phyloP scores from a whole-genome alignment of 2,329 filamentous ascomycete species.

The Stagonosporopsis vannaccii region DNA sequence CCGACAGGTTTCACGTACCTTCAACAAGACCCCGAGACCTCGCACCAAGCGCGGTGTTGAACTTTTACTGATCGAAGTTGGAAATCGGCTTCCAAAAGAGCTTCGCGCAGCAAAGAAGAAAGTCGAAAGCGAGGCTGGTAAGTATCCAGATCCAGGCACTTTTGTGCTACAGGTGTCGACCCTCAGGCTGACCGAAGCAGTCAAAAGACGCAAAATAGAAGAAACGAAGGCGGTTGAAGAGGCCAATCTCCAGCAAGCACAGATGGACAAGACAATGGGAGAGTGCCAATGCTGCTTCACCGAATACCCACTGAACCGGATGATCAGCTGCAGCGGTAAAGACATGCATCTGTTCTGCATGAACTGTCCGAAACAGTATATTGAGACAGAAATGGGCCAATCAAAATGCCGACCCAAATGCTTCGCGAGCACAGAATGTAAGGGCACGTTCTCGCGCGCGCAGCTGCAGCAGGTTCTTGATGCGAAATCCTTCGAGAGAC shows the following conservation, averaged over 20 bases:
- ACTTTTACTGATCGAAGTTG: slow-evolving; percentile 27
- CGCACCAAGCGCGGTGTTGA: slow-evolving; percentile 31
- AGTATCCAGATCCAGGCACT: neutral
- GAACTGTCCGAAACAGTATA: slow-evolving; percentile 69
- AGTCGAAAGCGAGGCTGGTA: slow-evolving; percentile 28
- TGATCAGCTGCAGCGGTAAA: slow-evolving; percentile 71
- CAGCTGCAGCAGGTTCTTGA: slow-evolving; percentile 67
- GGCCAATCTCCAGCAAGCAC: slow-evolving; percentile 43
- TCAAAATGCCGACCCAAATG: slow-evolving; percentile 74
- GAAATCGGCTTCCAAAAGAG: slow-evolving; percentile 42
- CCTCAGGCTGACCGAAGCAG: slow-evolving; percentile 21
- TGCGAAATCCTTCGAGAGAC: slow-evolving; percentile 63
- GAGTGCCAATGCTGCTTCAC: slow-evolving; percentile 78
- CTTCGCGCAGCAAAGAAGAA: slow-evolving; percentile 42
- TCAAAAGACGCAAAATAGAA: slow-evolving; percentile 37
- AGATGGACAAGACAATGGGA: slow-evolving; percentile 55
- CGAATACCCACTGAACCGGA: slow-evolving; percentile 70
- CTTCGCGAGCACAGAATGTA: slow-evolving; percentile 68
- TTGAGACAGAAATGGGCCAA: slow-evolving; percentile 72
- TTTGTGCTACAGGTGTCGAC: neutral
- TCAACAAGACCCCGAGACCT: slow-evolving; percentile 29
- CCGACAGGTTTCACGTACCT: slow-evolving; percentile 19
- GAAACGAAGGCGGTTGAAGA: slow-evolving; percentile 40
- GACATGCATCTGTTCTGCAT: slow-evolving; percentile 73
- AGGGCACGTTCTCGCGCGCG: slow-evolving; percentile 63